Base-by-base conservation (phyloP, 2,329 filamentous ascomycete species). In the Penicillium brevicompactum region DNA sequence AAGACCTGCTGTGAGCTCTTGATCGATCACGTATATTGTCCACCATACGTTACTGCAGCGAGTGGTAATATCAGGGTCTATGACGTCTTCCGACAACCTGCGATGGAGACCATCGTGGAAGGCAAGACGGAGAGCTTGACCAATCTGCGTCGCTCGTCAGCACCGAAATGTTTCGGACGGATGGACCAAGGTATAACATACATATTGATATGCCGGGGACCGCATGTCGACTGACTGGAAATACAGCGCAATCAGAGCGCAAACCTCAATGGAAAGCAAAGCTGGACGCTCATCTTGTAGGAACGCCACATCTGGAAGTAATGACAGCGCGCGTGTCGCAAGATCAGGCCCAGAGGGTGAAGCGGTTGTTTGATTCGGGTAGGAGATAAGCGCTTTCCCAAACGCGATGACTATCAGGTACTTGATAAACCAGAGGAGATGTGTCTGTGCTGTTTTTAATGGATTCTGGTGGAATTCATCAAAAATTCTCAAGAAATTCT, bases 81-180 rank as follows among this genome's bases (percentile, higher is more conserved):
- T 40, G 18, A 48, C 7, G 5, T 48, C 46, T 9, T 48, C 31
- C 5, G 46, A 24, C 9, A 48, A 18, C n/a, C 32, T n/a, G 31
- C 46, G 46, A 21, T 48, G 46, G 16, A 48, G 46, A 40, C 46
- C 46, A 24, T 48, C 46, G 10, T 48, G 46, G 16, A 48, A 48
- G 18, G 46, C 34, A 8, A 48, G 46, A 2, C 46, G 46, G 30
- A 48, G 31, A 5, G 46, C 46, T 40, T 48, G 46, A 16, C 46
- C 46, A 14, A 48, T 48, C 46, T 48, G 16, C 2, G 24, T 21
- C n/a, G 16, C 5, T 13, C 1, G 11, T 37, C 1, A 24, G 5
- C 7, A 40, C 24, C 13, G 5, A 2, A 13, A 5, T 7, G 34
- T 7, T 37, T 11, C 32, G 30, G 10, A 31, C 10, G 30, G 14